Percentiles rank a stretch among this genome's conserved stretches.
Evolutionary conservation across 1,284 basidiomycete species (phyloP).

Genomic region (Melampsora occidentalis): DNA sequence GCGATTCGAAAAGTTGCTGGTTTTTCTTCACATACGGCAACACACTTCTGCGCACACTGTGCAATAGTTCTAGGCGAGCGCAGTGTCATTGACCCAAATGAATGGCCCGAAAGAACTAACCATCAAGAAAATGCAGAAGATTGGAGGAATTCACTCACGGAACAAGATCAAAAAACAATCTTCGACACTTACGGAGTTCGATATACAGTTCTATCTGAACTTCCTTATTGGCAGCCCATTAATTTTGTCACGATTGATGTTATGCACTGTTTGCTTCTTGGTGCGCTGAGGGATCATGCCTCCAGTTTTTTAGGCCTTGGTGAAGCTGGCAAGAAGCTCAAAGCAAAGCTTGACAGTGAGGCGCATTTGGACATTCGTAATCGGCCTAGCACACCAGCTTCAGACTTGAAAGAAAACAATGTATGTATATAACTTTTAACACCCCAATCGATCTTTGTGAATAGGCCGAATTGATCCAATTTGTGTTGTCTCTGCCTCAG

Average conservation of each 20-base stretch:
- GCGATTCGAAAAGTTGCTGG: conserved; percentile 13
- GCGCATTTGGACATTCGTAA: not conserved
- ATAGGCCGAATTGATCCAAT: no score
- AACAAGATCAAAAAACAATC: not conserved
- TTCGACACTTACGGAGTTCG: conserved; percentile 15
- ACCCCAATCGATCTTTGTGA: no score
- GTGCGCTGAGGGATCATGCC: conserved; percentile 20
- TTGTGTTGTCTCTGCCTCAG: no score
- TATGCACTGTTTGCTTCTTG: conserved; percentile 26
- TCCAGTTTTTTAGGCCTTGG: not conserved
- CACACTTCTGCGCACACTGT: no score
- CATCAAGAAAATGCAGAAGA: not conserved
- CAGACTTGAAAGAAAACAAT: no score
- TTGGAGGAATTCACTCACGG: not conserved
- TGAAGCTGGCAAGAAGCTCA: conserved; percentile 16
- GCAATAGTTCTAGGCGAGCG: not conserved
- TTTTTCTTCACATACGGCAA: conserved; percentile 7
- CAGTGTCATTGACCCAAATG: not conserved
- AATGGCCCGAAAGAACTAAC: not conserved
- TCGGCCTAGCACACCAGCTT: no score
- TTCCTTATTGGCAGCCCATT: conserved; percentile 22
- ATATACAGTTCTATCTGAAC: conserved; percentile 9
- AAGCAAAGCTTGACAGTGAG: not conserved
- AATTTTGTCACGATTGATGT: not conserved
- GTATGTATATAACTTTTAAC: no score